Conservation (phyloP, 192 early-diverging fungal species). For the Irineochytrium annulatum region DNA sequence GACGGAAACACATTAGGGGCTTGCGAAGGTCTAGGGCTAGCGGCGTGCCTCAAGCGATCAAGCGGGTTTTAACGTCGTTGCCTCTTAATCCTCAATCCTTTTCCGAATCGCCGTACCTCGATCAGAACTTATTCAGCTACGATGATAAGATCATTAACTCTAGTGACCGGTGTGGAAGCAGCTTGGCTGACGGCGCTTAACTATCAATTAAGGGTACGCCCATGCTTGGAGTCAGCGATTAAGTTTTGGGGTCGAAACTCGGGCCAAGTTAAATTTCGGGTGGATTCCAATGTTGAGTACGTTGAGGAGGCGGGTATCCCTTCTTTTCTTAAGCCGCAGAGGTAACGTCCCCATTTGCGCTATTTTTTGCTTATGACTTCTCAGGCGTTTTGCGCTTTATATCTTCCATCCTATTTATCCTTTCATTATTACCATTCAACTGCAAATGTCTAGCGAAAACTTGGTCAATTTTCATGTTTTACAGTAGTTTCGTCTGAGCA, state of each 20-base stretch:
- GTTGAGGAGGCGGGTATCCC: neutral
- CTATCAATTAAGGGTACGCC: neutral
- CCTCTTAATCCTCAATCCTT: conserved; percentile 63
- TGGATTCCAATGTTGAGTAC: conserved; percentile 34
- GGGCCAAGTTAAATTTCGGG: conserved; percentile 54
- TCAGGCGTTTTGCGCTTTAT: conserved; percentile 54
- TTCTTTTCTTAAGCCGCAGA: neutral
- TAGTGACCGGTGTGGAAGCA: conserved; percentile 50
- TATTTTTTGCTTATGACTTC: neutral
- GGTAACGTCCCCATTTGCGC: neutral
- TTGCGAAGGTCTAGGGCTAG: neutral
- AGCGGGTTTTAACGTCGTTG: conserved; percentile 50
- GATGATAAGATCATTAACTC: conserved; percentile 64
- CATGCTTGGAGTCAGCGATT: conserved; percentile 44
- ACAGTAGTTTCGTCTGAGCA: neutral
- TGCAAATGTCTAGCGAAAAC: neutral
- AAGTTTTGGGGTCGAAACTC: conserved; percentile 62
- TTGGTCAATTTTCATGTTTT: neutral
- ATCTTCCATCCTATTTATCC: conserved; percentile 69
- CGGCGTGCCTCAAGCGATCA: conserved; percentile 56
- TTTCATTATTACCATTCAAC: conserved; percentile 48
- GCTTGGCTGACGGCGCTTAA: neutral
- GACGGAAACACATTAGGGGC: conserved; percentile 41
- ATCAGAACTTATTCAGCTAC: conserved; percentile 60
- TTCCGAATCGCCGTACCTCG: conserved; percentile 63